Conservation (phyloP, 2,329 filamentous ascomycete species). For the Paecilomyces variotii region DNA sequence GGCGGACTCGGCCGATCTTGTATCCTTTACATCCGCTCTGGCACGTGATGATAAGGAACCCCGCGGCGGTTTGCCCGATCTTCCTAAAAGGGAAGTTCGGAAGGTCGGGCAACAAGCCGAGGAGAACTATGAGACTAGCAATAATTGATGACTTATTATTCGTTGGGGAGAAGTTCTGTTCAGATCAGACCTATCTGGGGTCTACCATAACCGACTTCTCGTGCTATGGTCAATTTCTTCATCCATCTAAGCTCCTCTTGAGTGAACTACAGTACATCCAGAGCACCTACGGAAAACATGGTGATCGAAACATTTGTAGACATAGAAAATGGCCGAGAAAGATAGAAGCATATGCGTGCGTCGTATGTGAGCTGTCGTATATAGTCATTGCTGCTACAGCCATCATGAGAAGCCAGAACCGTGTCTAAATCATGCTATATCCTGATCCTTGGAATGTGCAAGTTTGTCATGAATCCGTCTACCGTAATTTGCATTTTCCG, state of each 20-base stretch:
- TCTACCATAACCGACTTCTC: background rate
- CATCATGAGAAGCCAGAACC: background rate
- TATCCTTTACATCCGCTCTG: background rate
- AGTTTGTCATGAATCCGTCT: background rate
- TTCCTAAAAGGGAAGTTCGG: conserved; percentile 4
- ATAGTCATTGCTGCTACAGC: background rate
- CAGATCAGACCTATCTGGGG: background rate
- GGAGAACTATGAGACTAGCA: background rate
- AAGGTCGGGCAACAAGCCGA: background rate
- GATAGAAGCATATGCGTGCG: background rate
- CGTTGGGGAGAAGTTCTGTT: background rate
- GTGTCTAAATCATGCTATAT: background rate
- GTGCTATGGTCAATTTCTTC: background rate
- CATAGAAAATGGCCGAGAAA: background rate
- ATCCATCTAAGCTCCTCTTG: background rate
- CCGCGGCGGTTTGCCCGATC: conserved; percentile 4
- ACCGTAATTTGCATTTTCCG: conserved; percentile 1
- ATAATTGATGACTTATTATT: conserved; percentile 2
- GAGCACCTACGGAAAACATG: background rate
- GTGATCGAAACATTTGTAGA: background rate
- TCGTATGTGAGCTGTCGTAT: background rate
- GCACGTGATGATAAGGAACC: conserved; percentile 15
- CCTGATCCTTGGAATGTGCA: background rate
- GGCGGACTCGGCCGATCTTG: background rate
- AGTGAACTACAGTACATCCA: background rate